A percentile compares a stretch with the other conserved stretches of the same genome.
phyloP scores from a whole-genome alignment of 306 rosid species.

The Acacia confusa region DNA sequence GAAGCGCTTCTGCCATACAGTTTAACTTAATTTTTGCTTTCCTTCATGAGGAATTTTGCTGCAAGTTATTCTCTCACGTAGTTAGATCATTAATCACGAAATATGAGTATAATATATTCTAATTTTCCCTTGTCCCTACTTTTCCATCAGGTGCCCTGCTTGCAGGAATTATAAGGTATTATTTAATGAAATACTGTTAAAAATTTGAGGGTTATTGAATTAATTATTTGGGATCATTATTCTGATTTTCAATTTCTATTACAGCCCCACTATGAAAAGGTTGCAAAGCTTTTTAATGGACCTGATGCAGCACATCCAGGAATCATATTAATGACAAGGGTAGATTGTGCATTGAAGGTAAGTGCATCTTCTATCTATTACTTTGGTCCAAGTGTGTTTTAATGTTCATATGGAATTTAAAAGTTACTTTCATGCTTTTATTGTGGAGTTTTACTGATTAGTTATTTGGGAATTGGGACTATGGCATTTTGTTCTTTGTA shows the following conservation, averaged over 20 bases:
- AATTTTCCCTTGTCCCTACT: conserved; percentile 33
- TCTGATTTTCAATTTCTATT: conserved; percentile 20
- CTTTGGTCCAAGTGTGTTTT: conserved; percentile 7
- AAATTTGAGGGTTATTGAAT: neutral
- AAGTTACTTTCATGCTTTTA: neutral
- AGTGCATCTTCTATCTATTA: conserved; percentile 23
- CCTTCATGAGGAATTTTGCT: conserved; percentile 10
- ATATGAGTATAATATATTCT: conserved; percentile 21
- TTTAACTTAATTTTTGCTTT: conserved; percentile 9
- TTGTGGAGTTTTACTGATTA: neutral
- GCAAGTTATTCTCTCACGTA: conserved; percentile 7
- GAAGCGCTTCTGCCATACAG: neutral
- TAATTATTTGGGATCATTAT: conserved; percentile 20
- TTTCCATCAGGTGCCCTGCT: conserved; percentile 85
- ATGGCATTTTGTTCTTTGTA: neutral
- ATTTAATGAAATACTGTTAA: conserved; percentile 3
- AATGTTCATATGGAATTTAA: neutral
- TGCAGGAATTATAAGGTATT: conserved; percentile 96
- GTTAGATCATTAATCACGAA: conserved; percentile 3
- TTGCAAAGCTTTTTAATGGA: conserved; percentile 96
- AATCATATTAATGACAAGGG: conserved; percentile 79
- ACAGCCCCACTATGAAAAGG: conserved; percentile 95
- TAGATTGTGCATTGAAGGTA: conserved; percentile 94
- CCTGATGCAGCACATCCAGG: conserved; percentile 95
- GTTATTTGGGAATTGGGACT: neutral